phyloP scores from a whole-genome alignment of 495 filamentous ascomycete species.

The Annulohypoxylon bovei region DNA sequence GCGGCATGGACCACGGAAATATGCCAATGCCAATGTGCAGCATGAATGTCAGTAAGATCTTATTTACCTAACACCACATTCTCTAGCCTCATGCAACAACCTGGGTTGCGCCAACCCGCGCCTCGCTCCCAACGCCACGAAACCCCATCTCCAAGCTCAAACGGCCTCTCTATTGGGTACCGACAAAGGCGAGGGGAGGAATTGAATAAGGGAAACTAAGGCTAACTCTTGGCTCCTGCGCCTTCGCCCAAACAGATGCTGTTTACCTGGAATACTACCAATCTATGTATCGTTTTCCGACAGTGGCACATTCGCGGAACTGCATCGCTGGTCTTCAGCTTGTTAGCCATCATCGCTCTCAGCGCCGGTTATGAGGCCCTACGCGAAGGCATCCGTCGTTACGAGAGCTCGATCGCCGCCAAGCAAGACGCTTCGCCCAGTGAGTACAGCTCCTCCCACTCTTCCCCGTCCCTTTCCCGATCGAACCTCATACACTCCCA shows the following conservation, averaged over 20 bases:
- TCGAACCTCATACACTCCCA: not conserved
- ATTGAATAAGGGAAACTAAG: not conserved
- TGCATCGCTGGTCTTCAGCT: conserved; percentile 78
- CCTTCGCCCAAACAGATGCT: conserved; percentile 74
- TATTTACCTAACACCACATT: not conserved
- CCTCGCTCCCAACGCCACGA: conserved; percentile 16
- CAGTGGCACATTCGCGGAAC: conserved; percentile 84
- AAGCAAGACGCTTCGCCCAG: conserved; percentile 65
- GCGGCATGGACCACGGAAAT: conserved; percentile 60
- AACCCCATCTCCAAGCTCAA: conserved; percentile 1
- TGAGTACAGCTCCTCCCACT: conserved; percentile 52
- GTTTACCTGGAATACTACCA: conserved; percentile 91
- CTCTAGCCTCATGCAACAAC: conserved; percentile 19
- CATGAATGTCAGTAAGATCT: conserved; percentile 76
- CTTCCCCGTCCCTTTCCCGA: conserved; percentile 16
- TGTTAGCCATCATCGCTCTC: conserved; percentile 81
- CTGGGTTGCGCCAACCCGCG: conserved; percentile 7
- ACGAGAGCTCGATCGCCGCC: conserved; percentile 68
- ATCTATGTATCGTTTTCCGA: conserved; percentile 95
- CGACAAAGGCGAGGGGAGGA: not conserved
- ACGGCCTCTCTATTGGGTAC: conserved; percentile 18
- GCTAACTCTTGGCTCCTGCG: conserved; percentile 14
- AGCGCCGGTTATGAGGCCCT: conserved; percentile 92
- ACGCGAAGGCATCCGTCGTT: conserved; percentile 76
- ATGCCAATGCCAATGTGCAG: conserved; percentile 65